A percentile compares a stretch with the other conserved stretches of the same genome.
These are phyloP conservation scores for Rossbeevera mucosa DNA, from an alignment of 768 basidiomycete species.

Conservation along the genomic window DNA sequence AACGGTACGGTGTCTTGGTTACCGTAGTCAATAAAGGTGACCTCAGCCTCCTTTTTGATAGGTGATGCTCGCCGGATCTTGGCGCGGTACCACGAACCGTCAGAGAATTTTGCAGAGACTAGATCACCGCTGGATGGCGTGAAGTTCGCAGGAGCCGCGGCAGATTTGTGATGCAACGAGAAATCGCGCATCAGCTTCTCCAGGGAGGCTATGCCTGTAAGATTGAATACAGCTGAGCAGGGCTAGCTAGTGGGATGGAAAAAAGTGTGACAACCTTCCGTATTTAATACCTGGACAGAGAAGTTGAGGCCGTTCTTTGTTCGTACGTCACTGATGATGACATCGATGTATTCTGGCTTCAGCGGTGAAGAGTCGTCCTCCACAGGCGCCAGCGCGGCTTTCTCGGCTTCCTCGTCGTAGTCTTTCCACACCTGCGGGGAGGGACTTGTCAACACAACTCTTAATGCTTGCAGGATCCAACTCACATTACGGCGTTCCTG, in stretches of 20 bases:
- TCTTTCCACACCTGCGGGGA: conserved; percentile 73
- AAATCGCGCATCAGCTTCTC: conserved; percentile 96
- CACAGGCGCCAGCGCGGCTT: conserved; percentile 43
- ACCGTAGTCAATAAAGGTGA: conserved; percentile 93
- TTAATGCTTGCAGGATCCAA: conserved; percentile 1
- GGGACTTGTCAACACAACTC: background rate
- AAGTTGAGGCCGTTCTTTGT: conserved; percentile 72
- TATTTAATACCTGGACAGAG: conserved; percentile 90
- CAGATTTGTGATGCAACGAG: conserved; percentile 74
- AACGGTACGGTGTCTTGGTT: conserved; percentile 89
- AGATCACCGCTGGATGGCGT: conserved; percentile 81
- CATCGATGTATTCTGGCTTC: conserved; percentile 84
- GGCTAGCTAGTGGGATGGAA: background rate
- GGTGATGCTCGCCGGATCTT: conserved; percentile 83
- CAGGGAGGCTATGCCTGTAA: conserved; percentile 78
- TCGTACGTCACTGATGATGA: conserved; percentile 87
- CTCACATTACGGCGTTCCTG: conserved; percentile 69
- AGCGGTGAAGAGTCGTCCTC: conserved; percentile 50
- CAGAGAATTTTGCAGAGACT: conserved; percentile 91
- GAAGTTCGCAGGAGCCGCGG: conserved; percentile 62
- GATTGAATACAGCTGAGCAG: conserved; percentile 1
- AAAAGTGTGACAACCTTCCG: conserved; percentile 60
- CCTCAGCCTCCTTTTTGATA: conserved; percentile 88
- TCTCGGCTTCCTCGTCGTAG: conserved; percentile 71
- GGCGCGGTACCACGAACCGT: conserved; percentile 95